These are phyloP conservation scores for Dipteronia dyeriana DNA, from an alignment of 345 rosid genomes.

Conservation along the genomic window DNA sequence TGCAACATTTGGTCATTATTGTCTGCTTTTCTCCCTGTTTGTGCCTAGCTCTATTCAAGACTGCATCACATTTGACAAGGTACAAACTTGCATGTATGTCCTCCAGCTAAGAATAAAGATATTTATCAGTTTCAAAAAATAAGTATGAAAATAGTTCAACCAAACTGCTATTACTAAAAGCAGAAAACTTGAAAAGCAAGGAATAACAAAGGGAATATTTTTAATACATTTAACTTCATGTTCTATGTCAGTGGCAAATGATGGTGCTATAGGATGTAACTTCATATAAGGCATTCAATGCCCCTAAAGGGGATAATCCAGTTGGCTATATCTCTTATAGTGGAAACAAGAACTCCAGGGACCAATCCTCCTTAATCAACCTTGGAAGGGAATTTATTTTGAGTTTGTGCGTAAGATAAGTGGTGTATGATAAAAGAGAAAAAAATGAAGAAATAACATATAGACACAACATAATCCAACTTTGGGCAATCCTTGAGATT, in stretches of 20 bases:
- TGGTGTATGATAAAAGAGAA: too few relatives aligned
- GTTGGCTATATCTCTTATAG: background rate
- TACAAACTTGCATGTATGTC: conserved; percentile 90
- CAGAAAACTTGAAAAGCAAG: conserved; percentile 3
- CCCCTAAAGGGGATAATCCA: background rate
- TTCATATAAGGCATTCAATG: background rate
- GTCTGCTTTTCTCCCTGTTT: conserved; percentile 90
- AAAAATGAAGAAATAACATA: conserved; percentile 1
- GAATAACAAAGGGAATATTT: background rate
- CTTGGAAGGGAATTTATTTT: conserved; percentile 1
- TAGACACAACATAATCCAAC: background rate
- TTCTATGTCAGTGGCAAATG: background rate
- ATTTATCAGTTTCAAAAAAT: conserved; percentile 31
- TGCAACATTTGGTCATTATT: conserved; percentile 94
- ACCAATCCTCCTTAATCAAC: background rate
- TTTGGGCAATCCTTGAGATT: background rate
- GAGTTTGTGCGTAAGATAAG: background rate
- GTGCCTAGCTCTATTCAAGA: conserved; percentile 79
- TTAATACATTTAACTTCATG: background rate
- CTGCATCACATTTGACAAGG: conserved; percentile 95
- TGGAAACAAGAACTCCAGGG: background rate
- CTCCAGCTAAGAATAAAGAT: conserved; percentile 64
- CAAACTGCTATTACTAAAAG: conserved; percentile 11
- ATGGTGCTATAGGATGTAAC: background rate
- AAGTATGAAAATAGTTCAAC: conserved; percentile 17